Conservation (phyloP, 495 filamentous ascomycete genomes). For the Xeromyces bisporus region DNA sequence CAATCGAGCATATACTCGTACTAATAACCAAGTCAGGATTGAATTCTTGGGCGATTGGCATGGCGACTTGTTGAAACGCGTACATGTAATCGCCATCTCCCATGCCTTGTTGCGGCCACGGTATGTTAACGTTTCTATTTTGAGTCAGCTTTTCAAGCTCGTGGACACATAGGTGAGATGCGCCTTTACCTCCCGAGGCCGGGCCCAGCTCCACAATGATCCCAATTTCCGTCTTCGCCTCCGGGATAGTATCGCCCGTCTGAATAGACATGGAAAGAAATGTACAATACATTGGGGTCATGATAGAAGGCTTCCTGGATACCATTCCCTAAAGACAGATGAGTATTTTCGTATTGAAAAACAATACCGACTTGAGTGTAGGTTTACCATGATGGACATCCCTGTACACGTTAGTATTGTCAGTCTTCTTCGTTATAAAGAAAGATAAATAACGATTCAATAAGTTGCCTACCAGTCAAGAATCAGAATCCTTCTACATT, state of each 20-base stretch:
- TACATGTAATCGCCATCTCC: constrained; percentile 93
- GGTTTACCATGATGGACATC: constrained; percentile 45
- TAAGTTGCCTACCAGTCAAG: constrained; percentile 96
- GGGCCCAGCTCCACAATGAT: constrained; percentile 54
- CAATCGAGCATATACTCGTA: no score
- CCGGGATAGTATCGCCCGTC: constrained; percentile 77
- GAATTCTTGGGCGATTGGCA: constrained; percentile 90
- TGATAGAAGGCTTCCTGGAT: constrained; percentile 93
- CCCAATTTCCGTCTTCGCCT: constrained; percentile 52
- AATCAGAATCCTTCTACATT: constrained; percentile 75
- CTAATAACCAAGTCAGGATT: constrained; percentile 83
- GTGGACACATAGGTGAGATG: no score
- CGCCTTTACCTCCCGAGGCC: constrained; percentile 60
- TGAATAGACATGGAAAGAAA: constrained; percentile 83
- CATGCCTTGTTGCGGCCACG: constrained; percentile 85
- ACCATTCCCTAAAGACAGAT: constrained; percentile 56
- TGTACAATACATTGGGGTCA: constrained; percentile 88
- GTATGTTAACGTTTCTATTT: constrained; percentile 82
- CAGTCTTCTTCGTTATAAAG: no score
- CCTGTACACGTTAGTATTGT: constrained; percentile 24
- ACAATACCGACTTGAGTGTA: not conserved
- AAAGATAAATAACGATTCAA: no score
- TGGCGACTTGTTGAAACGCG: constrained; percentile 91
- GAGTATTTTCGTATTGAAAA: constrained; percentile 2
- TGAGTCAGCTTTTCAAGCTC: not conserved